Base-by-base conservation (phyloP, 2,329 filamentous ascomycete species). In the Ceratocystis alfenasii region DNA sequence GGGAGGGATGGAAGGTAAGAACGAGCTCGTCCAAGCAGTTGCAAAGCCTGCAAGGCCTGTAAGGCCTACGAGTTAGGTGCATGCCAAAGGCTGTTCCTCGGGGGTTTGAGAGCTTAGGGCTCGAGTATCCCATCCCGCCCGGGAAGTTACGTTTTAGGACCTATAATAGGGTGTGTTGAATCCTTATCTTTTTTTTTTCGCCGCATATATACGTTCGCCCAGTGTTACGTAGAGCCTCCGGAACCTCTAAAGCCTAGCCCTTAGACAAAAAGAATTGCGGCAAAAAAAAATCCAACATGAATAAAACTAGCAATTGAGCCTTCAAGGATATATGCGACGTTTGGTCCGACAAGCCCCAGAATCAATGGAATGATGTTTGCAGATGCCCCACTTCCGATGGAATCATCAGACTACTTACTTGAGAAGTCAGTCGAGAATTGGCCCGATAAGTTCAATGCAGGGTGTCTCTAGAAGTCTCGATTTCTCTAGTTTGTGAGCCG, bases 301-400 rank as follows among this genome's bases (percentile, higher is more conserved):
- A 59, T 59, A 59, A 59, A 59, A 3, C 8, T 3, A 8, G 3
- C 2, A 8, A 30, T 59, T 20, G 12, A 36, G 3, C 28, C 10
- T 36, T 36, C 28, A n/a, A 30, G 28, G 12, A 59, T 33, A 17
- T n/a, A n/a, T 36, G 25, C 33, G 30, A 30, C 7, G 15, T 36
- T n/a, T 36, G 55, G 55, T 28, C 36, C 55, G 30, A 36, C 55
- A 30, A 33, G 33, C 25, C n/a, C 28, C 8, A 59, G 28, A 59
- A 22, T 33, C 57, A 5, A 64, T 67, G 53, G 62, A 64, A 44
- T 67, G 65, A 67, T 67, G 48, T 61, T 53, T 67, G 65, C 65
- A 67, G 61, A 67, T 67, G 62, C 62, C 20, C 55, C 55, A 59
- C 55, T 59, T 25, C 28, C 17, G 6, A 59, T 36, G 55, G 55